Evolutionary conservation across 352 stramenopile genomes (phyloP), one percentile per base, ranked within the genome.

Genomic region (Phytophthora fragariae): DNA sequence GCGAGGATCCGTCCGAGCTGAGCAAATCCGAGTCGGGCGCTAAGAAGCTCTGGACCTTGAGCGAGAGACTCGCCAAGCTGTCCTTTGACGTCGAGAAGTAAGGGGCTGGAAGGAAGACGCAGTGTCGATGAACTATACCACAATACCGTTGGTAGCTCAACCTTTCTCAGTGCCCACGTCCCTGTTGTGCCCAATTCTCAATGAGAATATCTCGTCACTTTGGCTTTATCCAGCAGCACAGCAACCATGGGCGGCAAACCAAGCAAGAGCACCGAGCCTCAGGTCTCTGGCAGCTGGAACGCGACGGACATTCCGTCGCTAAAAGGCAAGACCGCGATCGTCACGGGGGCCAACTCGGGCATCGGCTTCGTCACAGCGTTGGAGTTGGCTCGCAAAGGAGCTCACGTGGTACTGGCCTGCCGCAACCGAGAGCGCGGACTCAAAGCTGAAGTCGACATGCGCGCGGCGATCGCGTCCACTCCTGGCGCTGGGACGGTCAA

Each of bases 11-110:
- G 6, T 24, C 35, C 6, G 65, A 81, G 35, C 52, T 71, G 33
- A 79, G 70, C 56, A 63, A 77, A 31, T 86, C 79, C 9, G 27
- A 61, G 35, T 53, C 68, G 11, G 63, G 47, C 11, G 80, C 75
- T 5, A 54, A 24, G 17, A 81, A 81, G 46, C 62, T 88, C 29
- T 88, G 75, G 81, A 71, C 72, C 2, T 49, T 79, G 12, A 88
- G 77, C 46, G 81, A 88, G 39, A 58, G 60, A 54, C 66, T 84
- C 24, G 57, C 72, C 0, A 61, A 73, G 4, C 35, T 81, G 44
- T 65, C 60, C 1, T 76, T 81, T 37, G 27, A 68, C n/a, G 31
- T 75, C 41, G 61, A 57, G 19, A 75, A 70, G 41, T 73, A 69
- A 52, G 41, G 41, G 6, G 15, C 12, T 29, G 46, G n/a, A 14